Conservation (phyloP, 1,284 basidiomycete genomes). For the Puccinia hordei region DNA sequence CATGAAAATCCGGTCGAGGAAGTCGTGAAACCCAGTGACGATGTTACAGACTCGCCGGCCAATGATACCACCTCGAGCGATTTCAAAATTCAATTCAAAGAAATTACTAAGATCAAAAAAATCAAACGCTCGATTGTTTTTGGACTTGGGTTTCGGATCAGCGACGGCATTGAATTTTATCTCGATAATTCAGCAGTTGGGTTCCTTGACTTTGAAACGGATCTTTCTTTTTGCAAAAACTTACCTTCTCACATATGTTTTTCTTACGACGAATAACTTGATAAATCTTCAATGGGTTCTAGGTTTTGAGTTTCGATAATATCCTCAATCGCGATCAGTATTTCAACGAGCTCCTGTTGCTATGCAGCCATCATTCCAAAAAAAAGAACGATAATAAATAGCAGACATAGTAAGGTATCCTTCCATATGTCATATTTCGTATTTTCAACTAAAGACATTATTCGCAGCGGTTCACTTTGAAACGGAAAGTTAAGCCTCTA, state of each 20-base stretch:
- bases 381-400: not conserved
- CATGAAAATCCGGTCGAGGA: not conserved
- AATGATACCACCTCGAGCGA: not conserved
- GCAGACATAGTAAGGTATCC: too few relatives aligned
- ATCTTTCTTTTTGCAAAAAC: not conserved
- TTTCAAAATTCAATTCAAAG: constrained; percentile 1
- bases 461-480: too few relatives aligned
- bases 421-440: too few relatives aligned
- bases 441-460: too few relatives aligned
- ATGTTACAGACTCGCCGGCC: not conserved
- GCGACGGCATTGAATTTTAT: constrained; percentile 42
- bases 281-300: not conserved
- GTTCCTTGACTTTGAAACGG: not conserved
- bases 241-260: not conserved
- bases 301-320: constrained; percentile 46
- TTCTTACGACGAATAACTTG: not conserved
- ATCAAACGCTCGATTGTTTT: constrained; percentile 23
- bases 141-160: constrained; percentile 31
- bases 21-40: not conserved
- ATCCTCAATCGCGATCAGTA: constrained; percentile 32
- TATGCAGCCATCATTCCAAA: constrained; percentile 9
- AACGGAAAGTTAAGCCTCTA: too few relatives aligned
- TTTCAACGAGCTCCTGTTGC: constrained; percentile 33
- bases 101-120: constrained; percentile 34
- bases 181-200: constrained; percentile 34